Evolutionary conservation across 495 filamentous ascomycete genomes (phyloP), one percentile per base, ranked within the genome.

Genomic region (Ramalina peruviana): DNA sequence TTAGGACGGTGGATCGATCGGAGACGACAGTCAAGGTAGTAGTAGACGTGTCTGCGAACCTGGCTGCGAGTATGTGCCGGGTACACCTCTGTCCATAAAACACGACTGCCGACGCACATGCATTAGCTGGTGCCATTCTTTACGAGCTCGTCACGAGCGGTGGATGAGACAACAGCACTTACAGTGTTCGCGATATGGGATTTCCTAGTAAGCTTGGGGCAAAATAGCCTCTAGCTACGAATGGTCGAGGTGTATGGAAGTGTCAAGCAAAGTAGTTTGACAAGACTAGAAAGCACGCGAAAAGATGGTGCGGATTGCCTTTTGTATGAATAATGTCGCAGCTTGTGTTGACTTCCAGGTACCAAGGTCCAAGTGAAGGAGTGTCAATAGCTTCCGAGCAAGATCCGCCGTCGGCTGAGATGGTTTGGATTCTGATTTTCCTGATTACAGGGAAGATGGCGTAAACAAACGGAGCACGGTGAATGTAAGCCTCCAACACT

Each of bases 11-110:
- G 72, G 71, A 7, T 33, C 30, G 30, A 33, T 33, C 12, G 30
- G 7, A 33, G 30, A 33, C 30, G 30, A 33, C 30, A 33, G 30
- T 33, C 30, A 73, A 60, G 78, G 72, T 72, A 81, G 75, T 75
- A 79, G 81, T 73, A 80, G 83, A 81, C 60, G 80, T 81, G 70
- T 81, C 68, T 78, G 81, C 89, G 86, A 93, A 94, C 88, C 90
- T 94, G 88, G 82, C 82, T 95, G 89, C 84, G 86, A 80, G 74
- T 89, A 95, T 36, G 54, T 43, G 69, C 93, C 88, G 74, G 85
- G 72, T 64, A 85, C 77, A 75, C 83, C 79, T 78, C 85, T 85
- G 78, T 89, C 85, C 85, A 94, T 92, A 81, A 71, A 74, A 67
- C 67, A 69, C 57, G 66, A 65, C 67, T 62, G 59, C 54, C 58